Base-by-base conservation (phyloP, 2,329 filamentous ascomycete genomes). In the Clonostachys chloroleuca region DNA sequence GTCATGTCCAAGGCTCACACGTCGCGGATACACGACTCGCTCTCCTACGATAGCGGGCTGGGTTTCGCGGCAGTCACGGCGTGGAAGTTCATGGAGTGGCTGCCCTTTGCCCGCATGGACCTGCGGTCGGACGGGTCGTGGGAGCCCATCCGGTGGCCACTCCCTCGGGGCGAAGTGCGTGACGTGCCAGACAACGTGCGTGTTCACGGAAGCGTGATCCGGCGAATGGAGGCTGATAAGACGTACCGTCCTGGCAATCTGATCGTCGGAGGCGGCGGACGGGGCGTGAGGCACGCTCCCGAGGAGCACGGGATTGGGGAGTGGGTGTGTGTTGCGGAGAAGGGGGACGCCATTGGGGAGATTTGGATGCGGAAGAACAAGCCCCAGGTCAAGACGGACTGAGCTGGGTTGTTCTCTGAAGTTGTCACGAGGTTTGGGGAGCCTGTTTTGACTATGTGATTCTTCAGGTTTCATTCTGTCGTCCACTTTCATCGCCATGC, bases 41-140 rank as follows among this genome's bases (percentile, higher is more conserved):
- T 92, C 0, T 68, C 77, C 43, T 89, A 81, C 55, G 73, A 75
- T 12, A 77, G 80, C 12, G 87, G 87, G 0, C 69, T 87, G 5
- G 62, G 73, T 0, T 51, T 53, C 20, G 47, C 69, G 5, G 78
- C 82, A 0, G 86, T 89, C 0, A 54, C 85, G 0, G 77, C 75
- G 3, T 92, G 88, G 88, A 86, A 83, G 35, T 61, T 89, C 18
- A 89, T 92, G 87, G 89, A 92, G 58, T 91, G 86, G 60, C 70
- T 92, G 20, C 89, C 89, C 0, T 92, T 92, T 66, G 78, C 86
- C 2, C 75, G 89, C 20, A 92, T 94, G 86, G 89, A 92, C 55
- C 68, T 92, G 8, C 81, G 83, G 51, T 50, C 70, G 0, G 85
- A 92, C 51, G 87, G 87, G 0, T 81, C 80, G 0, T 94, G 89